Percentiles rank a stretch among this genome's conserved stretches.
Conservation (phyloP, 768 basidiomycete genomes). For the Auriscalpium orientale region DNA sequence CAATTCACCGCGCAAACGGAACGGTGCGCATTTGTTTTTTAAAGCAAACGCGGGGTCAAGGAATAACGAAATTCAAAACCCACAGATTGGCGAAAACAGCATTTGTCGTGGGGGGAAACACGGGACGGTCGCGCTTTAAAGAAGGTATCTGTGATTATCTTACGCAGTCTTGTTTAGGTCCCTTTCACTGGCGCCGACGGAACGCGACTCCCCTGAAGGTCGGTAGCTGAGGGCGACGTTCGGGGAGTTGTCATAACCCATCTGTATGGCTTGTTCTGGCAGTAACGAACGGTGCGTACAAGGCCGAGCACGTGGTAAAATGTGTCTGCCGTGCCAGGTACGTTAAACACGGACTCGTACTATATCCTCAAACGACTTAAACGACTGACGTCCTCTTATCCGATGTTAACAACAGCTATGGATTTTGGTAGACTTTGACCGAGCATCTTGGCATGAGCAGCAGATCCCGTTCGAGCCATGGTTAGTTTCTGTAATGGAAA, state of each 20-base stretch:
- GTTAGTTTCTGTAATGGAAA: too few species aligned
- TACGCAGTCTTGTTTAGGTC: neutral
- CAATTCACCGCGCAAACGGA: slow-evolving; percentile 57
- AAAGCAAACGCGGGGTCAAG: neutral
- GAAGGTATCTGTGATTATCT: neutral
- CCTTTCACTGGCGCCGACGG: neutral
- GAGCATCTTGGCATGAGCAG: too few species aligned
- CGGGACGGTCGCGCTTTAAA: slow-evolving; percentile 9
- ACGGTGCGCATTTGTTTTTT: neutral
- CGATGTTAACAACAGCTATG: too few species aligned
- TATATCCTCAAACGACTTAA: too few species aligned
- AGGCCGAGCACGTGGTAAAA: too few species aligned
- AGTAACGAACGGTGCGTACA: too few species aligned
- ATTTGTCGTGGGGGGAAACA: slow-evolving; percentile 58
- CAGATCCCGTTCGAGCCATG: too few species aligned
- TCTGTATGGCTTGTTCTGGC: neutral
- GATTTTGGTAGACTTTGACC: too few species aligned
- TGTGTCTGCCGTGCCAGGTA: too few species aligned
- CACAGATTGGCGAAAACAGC: slow-evolving; percentile 40
- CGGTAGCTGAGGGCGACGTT: neutral
- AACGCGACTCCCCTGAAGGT: neutral
- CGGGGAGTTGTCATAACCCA: neutral
- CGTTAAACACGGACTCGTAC: too few species aligned
- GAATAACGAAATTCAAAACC: neutral
- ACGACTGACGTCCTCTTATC: too few species aligned